Base-by-base conservation (phyloP, 768 basidiomycete genomes). In the Boletus sp. region DNA sequence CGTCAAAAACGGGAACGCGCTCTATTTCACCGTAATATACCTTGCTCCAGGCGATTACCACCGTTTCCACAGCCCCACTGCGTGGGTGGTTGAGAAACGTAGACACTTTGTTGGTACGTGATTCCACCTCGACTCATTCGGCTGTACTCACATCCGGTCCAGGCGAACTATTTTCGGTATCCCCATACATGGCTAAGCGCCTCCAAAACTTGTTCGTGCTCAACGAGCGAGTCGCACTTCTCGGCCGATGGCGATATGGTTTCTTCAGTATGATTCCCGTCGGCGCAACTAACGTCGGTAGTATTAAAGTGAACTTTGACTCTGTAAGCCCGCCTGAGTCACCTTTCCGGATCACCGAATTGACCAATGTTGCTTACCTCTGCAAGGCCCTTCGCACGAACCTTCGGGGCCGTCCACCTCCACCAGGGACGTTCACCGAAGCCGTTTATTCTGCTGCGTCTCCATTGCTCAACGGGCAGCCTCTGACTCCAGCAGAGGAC, bases 41-140 rank as follows among this genome's bases (percentile, higher is more conserved):
- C 89, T 99, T 54, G 97, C 96, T 1, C 97, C 97, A 1, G 96
- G 97, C 1, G 97, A 99, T 69, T 98, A 98, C 72, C 96, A 99
- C 67, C 85, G 96, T 15, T 99, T 97, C 82, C 97, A 99, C 72
- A 89, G 86, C 50, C 96, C 97, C 1, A 87, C 94, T 0, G 86
- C 91, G 7, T 98, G 97, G 97, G 94, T 99, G 6, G 96, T 98
- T 17, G 95, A 99, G 78, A 90, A 90, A 67, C 77, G 97, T 58
- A 75, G 97, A 40, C 97, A 99, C 71, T 98, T 99, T 66, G 86
- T 94, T 32, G 96, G 94, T 82, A 48, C 35, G 84, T 75, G n/a
- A 4, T 47, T 30, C 18, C 45, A 20, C 11, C 5, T 33, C 42
- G 7, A 12, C 24, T 42, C 29, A 14, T 29, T 3, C 12, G 18